Evolutionary conservation across 139 green algal genomes (phyloP).

Genomic region (Pycnococcus provasolii): DNA sequence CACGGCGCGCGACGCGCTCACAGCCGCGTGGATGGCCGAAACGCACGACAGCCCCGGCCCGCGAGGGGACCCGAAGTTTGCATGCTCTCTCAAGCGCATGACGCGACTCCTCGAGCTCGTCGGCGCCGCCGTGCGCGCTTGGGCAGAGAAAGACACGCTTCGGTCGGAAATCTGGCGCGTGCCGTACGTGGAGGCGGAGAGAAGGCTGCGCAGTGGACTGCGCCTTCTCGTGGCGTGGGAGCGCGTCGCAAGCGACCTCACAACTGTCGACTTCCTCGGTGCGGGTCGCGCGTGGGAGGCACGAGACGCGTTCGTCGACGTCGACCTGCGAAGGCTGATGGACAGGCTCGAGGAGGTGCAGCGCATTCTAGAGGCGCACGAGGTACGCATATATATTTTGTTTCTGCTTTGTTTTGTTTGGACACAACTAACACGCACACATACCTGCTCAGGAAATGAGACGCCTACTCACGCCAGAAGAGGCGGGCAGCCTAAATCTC

Average conservation of each 20-base stretch:
- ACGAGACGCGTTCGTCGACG: slow-evolving; percentile 32
- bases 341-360: slow-evolving; percentile 47
- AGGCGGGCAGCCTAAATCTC: slow-evolving; percentile 10
- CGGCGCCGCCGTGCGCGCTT: too few species aligned
- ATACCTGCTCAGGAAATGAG: slow-evolving; percentile 35
- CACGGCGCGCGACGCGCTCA: too few species aligned
- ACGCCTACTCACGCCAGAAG: slow-evolving; percentile 39
- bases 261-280: slow-evolving; percentile 4
- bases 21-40: too few species aligned
- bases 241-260: slow-evolving; percentile 19
- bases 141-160: too few species aligned
- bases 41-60: too few species aligned
- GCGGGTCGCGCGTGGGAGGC: slow-evolving; percentile 32
- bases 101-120: too few species aligned
- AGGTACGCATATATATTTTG: too few species aligned
- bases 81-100: too few species aligned
- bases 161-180: not conserved
- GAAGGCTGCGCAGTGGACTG: slow-evolving; percentile 5
- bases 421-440: too few species aligned
- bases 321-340: slow-evolving; percentile 28
- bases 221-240: slow-evolving; percentile 22
- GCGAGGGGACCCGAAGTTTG: too few species aligned
- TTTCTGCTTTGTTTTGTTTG: too few species aligned
- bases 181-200: slow-evolving; percentile 10
- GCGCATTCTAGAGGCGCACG: slow-evolving; percentile 47